Evolutionary conservation across 768 basidiomycete genomes (phyloP), one percentile per base, ranked within the genome.

Genomic region (Saitozyma sp.): DNA sequence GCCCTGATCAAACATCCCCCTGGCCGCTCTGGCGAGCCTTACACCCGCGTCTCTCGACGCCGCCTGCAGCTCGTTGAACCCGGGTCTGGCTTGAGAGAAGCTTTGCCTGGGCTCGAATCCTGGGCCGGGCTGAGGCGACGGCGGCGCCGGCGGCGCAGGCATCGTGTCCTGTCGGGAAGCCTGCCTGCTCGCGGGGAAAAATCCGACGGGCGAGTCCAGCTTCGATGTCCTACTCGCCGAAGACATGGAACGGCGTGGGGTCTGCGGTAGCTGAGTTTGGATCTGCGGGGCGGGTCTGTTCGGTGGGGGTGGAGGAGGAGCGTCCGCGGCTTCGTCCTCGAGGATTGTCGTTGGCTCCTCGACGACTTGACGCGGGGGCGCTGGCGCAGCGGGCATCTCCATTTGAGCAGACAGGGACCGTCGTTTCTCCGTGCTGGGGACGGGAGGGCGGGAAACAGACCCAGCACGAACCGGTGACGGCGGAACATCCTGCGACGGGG

Each of bases 31-130:
- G 71, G 86, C 85, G 3, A 95, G 83, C 61, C 86, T 86, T 4
- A 87, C 85, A 10, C 93, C 93, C 0, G 90, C 86, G 38, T 86
- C 85, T 6, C 85, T 85, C 85, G 88, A 88, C 6, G 91, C 78
- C 1, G 83, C 81, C 66, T 86, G 85, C 54, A 96, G 81, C 13
- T 91, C 88, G 48, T 91, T 90, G 0, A 85, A 75, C 17, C 65
- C 69, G n/a, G 77, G 71, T 67, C 70, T 41, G 38, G 50, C 58
- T 9, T 29, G 29, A 29, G 29, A 29, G 29, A 29, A 29, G 29
- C 29, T 29, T 5, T 29, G 67, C 16, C 59, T 64, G 20, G 19
- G 20, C 16, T 17, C 17, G 54, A 39, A 20, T 5, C 29, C 29
- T 29, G 29, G 29, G 29, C 29, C 29, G 5, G 17, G 39, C 11